Base-by-base conservation (phyloP, 805 yeast genomes). In the Cyberlindnera mississippiensis region DNA sequence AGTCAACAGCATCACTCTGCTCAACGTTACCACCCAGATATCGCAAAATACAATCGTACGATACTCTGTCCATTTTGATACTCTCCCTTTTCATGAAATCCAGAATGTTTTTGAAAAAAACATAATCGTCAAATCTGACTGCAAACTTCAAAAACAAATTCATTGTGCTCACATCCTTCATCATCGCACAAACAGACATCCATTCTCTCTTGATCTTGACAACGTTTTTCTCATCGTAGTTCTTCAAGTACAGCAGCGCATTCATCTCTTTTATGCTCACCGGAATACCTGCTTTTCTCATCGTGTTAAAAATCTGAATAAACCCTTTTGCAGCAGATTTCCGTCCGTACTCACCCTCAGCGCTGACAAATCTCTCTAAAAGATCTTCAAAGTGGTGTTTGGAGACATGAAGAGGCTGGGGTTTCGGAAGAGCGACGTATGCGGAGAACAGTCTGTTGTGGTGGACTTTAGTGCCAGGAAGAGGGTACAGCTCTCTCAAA, bases 351-450 rank as follows among this genome's bases (percentile, higher is more conserved):
- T 8, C 31, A 4, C 54, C 54, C 15, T 39, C 47, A 12, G 46
- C 41, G 4, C 37, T 32, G 40, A 50, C 44, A 27, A 62, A 48
- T 3, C 37, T 30, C 4, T 41, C 24, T 22, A 68, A 18, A 6
- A 67, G 43, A 10, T 49, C 54, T 44, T 67, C 71, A 18, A 67
- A 49, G 41, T 66, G 64, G 9, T 37, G 45, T 1, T 57, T 46
- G 5, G 49, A 43, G 15, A 67, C 53, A 33, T 57, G 56, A 12
- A 47, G 37, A 6, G 69, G 66, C 26, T 59, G 59, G 11, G 66
- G 68, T 15, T 44, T 33, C 3, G 72, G 72, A 5, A 67, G 41
- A 2, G 38, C 20, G 12, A 51, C 30, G 44, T 63, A 64, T 3
- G 54, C 55, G 1, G 44, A 33, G 30, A 42, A 58, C 8, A 62